Base-by-base conservation (phyloP, 257 asterid species). In the Avicennia marina region DNA sequence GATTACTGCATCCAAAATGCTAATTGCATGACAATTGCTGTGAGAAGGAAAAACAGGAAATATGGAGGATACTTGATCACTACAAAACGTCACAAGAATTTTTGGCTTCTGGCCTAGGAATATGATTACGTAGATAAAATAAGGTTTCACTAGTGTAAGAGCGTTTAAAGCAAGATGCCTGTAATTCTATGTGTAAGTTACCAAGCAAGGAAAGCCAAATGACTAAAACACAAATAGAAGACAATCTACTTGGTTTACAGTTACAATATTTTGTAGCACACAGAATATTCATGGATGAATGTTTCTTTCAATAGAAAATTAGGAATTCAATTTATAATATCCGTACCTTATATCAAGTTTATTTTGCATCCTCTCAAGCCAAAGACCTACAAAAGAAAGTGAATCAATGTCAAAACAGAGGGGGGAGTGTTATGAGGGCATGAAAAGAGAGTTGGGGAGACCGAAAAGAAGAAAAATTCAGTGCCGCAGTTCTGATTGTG, bases 31-130 rank as follows among this genome's bases (percentile, higher is more conserved):
- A 77, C 98, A 1, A 78, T 90, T 64, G 96, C 98, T 1, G 96
- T 90, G 29, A 80, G 96, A 75, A 78, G 81, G 53, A 90, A 87
- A 42, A 66, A 77, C 71, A 72, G 65, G 79, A 90, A 78, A 42
- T 25, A 67, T 50, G 98, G 98, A 66, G 98, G 98, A 25, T 90
- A 87, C 61, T 71, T 87, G 57, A 90, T 90, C 75, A 90, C 95
- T 11, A 87, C 98, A 7, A 90, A 87, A 59, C 82, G 94, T 26
- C 96, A 90, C 87, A 90, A 90, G 80, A 80, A 87, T 5, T 87
- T 90, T 64, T 90, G 98, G 96, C 96, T 87, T 66, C 78, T 90
- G 64, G 98, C 98, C 43, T 90, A 76, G 74, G 21, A 20, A 60
- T 52, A 39, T 38, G 18, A 1, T 54, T 61, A 0, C 7, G 10